Conservation (phyloP, 805 yeast species). For the Metschnikowia santaceciliae region DNA sequence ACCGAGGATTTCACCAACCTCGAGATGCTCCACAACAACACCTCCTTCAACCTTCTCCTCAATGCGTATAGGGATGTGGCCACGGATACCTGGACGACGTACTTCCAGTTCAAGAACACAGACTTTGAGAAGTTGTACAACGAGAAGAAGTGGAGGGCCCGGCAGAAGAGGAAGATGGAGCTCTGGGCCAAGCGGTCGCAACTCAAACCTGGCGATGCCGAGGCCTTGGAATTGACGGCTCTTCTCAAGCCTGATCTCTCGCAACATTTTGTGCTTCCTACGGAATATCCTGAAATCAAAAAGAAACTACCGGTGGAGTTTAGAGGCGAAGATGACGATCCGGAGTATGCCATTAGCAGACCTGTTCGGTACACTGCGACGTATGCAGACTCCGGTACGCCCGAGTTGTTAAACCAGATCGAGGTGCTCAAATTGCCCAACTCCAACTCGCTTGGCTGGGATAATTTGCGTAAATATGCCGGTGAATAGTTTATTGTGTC, state of each 20-base stretch:
- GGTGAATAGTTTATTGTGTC: not conserved
- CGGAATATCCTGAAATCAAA: slow-evolving; percentile 30
- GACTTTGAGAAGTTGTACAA: slow-evolving; percentile 36
- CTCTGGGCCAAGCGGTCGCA: slow-evolving; percentile 9
- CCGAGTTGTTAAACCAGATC: slow-evolving; percentile 33
- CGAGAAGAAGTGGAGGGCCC: slow-evolving; percentile 6
- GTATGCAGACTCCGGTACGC: slow-evolving; percentile 28
- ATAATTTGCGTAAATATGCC: slow-evolving; percentile 34
- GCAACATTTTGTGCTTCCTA: slow-evolving; percentile 32
- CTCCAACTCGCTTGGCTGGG: slow-evolving; percentile 43
- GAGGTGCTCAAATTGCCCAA: slow-evolving; percentile 42
- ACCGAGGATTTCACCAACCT: slow-evolving; percentile 36
- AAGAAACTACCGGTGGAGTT: slow-evolving; percentile 32
- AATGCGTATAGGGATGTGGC: slow-evolving; percentile 40
- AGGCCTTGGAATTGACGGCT: slow-evolving; percentile 11
- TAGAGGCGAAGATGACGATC: slow-evolving; percentile 19
- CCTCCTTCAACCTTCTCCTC: slow-evolving; percentile 36
- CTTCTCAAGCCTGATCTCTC: slow-evolving; percentile 14
- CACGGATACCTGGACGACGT: slow-evolving; percentile 36
- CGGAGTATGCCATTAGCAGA: slow-evolving; percentile 23
- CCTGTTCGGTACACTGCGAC: slow-evolving; percentile 33
- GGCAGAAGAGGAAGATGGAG: slow-evolving; percentile 16
- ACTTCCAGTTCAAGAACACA: slow-evolving; percentile 34
- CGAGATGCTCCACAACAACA: slow-evolving; percentile 42
- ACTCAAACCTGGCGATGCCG: slow-evolving; percentile 2